Base-by-base conservation (phyloP, 192 early-diverging fungal species). In the Paraglomus occultum region DNA sequence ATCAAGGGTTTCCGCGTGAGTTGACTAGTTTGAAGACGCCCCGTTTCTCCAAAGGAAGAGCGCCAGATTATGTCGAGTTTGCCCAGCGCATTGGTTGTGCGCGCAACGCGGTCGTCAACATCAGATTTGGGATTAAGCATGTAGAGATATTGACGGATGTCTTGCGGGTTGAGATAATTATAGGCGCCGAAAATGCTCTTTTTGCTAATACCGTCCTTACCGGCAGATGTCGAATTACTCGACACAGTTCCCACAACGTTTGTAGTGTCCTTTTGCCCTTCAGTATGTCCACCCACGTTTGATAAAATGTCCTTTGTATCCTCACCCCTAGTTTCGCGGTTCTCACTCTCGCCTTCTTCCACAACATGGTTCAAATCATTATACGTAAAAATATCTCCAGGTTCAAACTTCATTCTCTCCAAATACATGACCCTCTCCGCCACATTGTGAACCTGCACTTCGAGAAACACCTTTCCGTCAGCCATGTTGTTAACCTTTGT, bases 21-120 rank as follows among this genome's bases (percentile, higher is more conserved):
- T 76, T 97, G 94, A 14, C 92, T 91, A 42, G 96, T 98, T 79
- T 98, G 95, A 62, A 96, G 77, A 8, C 95, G 84, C 0, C 95
- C 96, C 0, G 88, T 82, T 75, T 93, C 91, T 39, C 96, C 95
- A 60, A 95, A 89, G 10, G 85, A 83, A n/a, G 92, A 89, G 43
- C 92, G 80, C 96, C 96, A 98, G n/a, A 91, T 79, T 64, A 97
- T 97, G 74, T 97, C 95, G 55, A 97, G 84, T 81, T 94, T 94
- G 5, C 96, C 96, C 12, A 97, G 81, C 23, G 89, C 88, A 45
- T 92, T 88, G 5, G 91, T 90, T 15, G 90, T 87, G 48, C 87
- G 82, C 5, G 91, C 83, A 42, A 86, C 58, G 20, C 80, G 71
- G 51, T 87, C 85, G 49, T 85, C 81, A 5, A 75, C 40, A 8